Evolutionary conservation across 345 rosid genomes (phyloP), one percentile per base, ranked within the genome.

Genomic region (Luvunga scandens): DNA sequence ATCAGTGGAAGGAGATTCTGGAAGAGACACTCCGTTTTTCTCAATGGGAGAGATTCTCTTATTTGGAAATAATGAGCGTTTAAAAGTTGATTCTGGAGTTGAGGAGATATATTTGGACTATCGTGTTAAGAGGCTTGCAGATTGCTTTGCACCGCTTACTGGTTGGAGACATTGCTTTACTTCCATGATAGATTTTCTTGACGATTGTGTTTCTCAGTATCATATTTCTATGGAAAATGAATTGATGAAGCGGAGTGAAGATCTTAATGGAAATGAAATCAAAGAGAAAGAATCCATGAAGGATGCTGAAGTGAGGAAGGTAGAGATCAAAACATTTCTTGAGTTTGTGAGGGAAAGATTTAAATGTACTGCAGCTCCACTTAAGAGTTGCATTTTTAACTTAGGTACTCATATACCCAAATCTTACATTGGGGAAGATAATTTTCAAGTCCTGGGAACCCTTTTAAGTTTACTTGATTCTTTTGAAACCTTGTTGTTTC

Each of bases 351-450:
- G 85, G 78, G 68, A 78, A 72, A 69, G 38, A 69, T 86, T 85
- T 57, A 9, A 5, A 2, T 5, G 9, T 14, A 57, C 16, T 34
- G 71, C 42, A 21, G 16, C 14, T 24, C 82, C 80, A 9, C 81
- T 87, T 14, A 67, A 73, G 73, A 68, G 30, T 69, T 84, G 90
- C 60, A 67, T 85, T 9, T 28, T 6, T 10, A 72, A 2, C 60
- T 66, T 89, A 34, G 66, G 78, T 70, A 81, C 81, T 75, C 90
- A 87, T 73, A 19, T 80, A 9, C 66, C 90, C 28, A 71, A 45
- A 59, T 74, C 7, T 64, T 76, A 66, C 66, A 39, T 87, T 68
- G 53, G 24, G 70, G 78, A 80, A 45, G 28, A 66, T 77, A 78
- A 60, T 76, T 36, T 75, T 38, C 74, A 53, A 53, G 2, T 19